phyloP scores from a whole-genome alignment of 2,329 filamentous ascomycete species.

The Aspergillus sp. region DNA sequence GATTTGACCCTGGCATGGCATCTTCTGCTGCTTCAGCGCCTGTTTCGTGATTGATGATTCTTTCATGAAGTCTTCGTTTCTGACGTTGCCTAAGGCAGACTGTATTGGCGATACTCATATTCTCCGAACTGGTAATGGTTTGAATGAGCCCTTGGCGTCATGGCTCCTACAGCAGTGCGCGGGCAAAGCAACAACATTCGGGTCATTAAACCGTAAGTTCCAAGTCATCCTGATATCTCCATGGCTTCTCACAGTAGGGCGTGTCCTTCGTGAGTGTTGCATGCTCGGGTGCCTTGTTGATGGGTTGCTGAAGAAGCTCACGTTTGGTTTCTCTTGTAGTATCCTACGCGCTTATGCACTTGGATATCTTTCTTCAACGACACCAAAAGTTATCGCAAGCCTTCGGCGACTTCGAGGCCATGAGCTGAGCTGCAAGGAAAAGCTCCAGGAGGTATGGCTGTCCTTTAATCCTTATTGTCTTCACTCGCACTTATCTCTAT shows the following conservation, averaged over 20 bases:
- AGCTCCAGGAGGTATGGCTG: constrained; percentile 32
- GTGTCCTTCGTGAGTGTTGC: too few relatives aligned
- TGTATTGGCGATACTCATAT: constrained; percentile 13
- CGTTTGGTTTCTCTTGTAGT: constrained; percentile 17
- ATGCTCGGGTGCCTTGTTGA: too few relatives aligned
- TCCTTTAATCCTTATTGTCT: background rate
- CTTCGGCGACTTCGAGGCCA: constrained; percentile 29
- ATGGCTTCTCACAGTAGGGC: too few relatives aligned
- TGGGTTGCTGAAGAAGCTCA: constrained; percentile 4
- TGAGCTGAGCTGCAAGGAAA: constrained; percentile 26
- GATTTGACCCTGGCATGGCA: background rate
- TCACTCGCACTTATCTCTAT: constrained; percentile 12
- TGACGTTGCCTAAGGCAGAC: constrained; percentile 2
- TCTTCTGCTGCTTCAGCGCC: too few relatives aligned
- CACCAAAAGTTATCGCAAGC: constrained; percentile 41
- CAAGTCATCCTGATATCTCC: too few relatives aligned
- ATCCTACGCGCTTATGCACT: constrained; percentile 45
- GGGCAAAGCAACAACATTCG: constrained; percentile 15
- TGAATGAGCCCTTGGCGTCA: constrained; percentile 16
- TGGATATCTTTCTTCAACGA: constrained; percentile 44
- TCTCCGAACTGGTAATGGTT: constrained; percentile 18
- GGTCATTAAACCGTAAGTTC: constrained; percentile 29
- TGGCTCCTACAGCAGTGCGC: constrained; percentile 20
- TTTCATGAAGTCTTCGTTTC: background rate
- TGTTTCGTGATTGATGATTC: too few relatives aligned